phyloP scores from a whole-genome alignment of 306 rosid species.

The Cicer judaicum region DNA sequence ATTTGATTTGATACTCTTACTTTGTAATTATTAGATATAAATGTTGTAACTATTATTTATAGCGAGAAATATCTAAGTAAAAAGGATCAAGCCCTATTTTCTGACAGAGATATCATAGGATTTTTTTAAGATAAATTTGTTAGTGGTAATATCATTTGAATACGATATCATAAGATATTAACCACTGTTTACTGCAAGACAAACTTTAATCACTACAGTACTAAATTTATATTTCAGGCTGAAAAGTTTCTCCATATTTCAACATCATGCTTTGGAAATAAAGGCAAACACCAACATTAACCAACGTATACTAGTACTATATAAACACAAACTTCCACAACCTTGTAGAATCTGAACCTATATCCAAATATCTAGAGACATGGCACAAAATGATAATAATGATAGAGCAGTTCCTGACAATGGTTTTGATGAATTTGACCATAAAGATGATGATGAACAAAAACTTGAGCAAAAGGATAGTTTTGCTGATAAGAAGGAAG shows the following conservation, averaged over 20 bases:
- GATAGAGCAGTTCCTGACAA: slow-evolving; percentile 22
- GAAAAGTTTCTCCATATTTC: no score
- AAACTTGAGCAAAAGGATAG: background rate
- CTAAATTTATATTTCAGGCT: background rate
- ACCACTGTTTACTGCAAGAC: slow-evolving; percentile 3
- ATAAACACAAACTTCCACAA: background rate
- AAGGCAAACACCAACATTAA: no score
- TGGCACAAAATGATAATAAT: slow-evolving; percentile 45
- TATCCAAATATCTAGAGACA: slow-evolving; percentile 32
- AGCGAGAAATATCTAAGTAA: no score
- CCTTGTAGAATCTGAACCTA: slow-evolving; percentile 39
- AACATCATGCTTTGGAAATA: no score
- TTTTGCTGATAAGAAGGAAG: slow-evolving; percentile 23
- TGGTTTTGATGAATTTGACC: background rate
- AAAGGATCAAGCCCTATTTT: no score
- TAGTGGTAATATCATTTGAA: no score
- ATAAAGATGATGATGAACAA: slow-evolving; percentile 12
- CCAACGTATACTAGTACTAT: background rate
- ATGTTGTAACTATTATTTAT: no score
- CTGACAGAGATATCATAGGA: no score
- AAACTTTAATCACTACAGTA: background rate
- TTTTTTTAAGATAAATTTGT: no score
- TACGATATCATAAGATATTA: no score
- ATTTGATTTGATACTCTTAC: no score
- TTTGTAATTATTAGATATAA: no score